A percentile compares a stretch with the other conserved stretches of the same genome.
Evolutionary conservation across 2,329 filamentous ascomycete species (phyloP).

Genomic region (Uncinocarpus reesii): DNA sequence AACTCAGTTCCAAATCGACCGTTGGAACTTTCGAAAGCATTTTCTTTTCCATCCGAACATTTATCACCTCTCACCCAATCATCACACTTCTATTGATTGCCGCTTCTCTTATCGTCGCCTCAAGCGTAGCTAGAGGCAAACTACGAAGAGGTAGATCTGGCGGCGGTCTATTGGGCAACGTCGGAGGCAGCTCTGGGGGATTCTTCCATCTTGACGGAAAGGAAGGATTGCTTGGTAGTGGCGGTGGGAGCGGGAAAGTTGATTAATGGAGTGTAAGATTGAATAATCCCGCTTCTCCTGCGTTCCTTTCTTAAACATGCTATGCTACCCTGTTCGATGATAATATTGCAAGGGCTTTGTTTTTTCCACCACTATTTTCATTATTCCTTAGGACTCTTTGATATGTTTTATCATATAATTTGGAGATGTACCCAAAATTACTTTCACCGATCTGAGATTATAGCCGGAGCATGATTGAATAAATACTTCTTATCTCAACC

Average conservation of each 20-base stretch:
- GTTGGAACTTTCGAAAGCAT: conserved; percentile 38
- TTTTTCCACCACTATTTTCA: neutral
- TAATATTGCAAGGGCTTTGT: neutral
- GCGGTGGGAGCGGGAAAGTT: conserved; percentile 34
- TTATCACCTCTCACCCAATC: conserved; percentile 36
- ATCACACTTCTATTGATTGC: conserved; percentile 34
- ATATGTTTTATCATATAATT: neutral
- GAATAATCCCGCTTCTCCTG: neutral
- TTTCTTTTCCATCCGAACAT: conserved; percentile 38
- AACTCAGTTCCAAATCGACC: conserved; percentile 41
- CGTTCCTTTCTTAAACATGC: neutral
- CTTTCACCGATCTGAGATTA: neutral
- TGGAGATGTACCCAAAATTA: neutral
- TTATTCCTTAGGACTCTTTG: neutral
- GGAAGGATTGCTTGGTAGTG: conserved; percentile 37
- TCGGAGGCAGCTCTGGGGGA: conserved; percentile 27
- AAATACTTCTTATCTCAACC: neutral
- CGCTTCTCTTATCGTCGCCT: conserved; percentile 26
- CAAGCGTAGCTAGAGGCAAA: conserved; percentile 28
- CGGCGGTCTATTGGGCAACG: conserved; percentile 29
- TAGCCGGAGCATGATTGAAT: neutral
- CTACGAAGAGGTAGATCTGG: conserved; percentile 22
- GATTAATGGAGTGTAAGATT: conserved; percentile 25
- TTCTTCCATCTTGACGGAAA: conserved; percentile 43
- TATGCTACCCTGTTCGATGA: conserved; percentile 4